Conservation (phyloP, 148 eudicot species). For the Rhododendron ferrugineum region DNA sequence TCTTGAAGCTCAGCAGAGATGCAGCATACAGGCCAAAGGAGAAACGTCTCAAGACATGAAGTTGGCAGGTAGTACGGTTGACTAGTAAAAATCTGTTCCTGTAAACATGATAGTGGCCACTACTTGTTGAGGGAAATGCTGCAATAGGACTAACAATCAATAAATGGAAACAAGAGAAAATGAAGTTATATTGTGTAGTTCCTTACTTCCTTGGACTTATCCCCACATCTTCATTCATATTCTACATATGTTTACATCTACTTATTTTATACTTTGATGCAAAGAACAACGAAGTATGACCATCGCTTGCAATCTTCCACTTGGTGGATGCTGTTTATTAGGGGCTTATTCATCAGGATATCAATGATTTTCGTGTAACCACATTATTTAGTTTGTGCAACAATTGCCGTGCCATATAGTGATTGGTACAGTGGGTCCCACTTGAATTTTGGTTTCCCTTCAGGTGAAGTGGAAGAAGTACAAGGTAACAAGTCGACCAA, state of each 20-base stretch:
- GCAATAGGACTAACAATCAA: not conserved
- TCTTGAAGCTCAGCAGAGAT: conserved; percentile 24
- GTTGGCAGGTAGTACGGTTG: conserved; percentile 26
- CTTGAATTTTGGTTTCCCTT: conserved; percentile 9
- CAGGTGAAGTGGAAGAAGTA: conserved; percentile 25
- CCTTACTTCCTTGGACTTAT: not conserved
- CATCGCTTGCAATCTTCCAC: not conserved
- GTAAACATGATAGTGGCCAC: not conserved
- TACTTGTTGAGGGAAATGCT: not conserved
- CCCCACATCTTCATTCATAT: not conserved
- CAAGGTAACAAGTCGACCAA: conserved; percentile 10
- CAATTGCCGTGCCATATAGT: not conserved
- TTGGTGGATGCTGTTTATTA: not conserved
- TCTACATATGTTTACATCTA: not conserved
- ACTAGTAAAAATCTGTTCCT: not conserved
- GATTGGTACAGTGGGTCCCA: not conserved
- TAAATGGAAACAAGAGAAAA: not conserved
- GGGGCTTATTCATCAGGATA: not conserved
- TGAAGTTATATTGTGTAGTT: not conserved
- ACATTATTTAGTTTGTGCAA: not conserved
- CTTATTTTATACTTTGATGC: not conserved
- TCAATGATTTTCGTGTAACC: not conserved
- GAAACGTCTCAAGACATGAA: conserved; percentile 21
- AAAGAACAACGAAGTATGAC: not conserved
- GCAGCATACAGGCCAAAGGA: conserved; percentile 17